Conservation (phyloP, 2,329 filamentous ascomycete species). For the Fusarium sp. region DNA sequence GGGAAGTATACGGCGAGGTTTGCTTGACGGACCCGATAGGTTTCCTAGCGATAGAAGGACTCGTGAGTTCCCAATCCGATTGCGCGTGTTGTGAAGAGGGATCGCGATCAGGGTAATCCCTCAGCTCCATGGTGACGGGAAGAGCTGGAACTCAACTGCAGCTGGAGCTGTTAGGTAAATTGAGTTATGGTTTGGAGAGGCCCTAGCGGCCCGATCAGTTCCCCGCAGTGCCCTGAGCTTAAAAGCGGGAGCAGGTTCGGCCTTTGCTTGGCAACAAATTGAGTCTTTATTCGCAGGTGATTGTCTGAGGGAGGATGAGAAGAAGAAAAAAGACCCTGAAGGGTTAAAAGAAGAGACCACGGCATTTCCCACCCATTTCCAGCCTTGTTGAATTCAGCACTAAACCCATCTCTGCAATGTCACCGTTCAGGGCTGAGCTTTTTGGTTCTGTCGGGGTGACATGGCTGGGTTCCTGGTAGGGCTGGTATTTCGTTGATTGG, state of each 20-base stretch:
- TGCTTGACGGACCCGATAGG: constrained; percentile 15
- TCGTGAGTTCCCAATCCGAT: constrained; percentile 31
- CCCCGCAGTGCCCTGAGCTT: constrained; percentile 33
- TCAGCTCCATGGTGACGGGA: constrained; percentile 34
- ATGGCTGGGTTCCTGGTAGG: constrained; percentile 30
- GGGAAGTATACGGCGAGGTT: constrained; percentile 19
- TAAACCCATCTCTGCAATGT: constrained; percentile 26
- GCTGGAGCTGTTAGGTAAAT: constrained; percentile 1
- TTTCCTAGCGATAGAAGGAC: constrained; percentile 35
- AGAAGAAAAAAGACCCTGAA: constrained; percentile 1
- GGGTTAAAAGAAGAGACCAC: constrained; percentile 9
- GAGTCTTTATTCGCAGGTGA: background rate
- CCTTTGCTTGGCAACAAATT: background rate
- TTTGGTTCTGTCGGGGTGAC: constrained; percentile 9
- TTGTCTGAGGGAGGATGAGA: background rate
- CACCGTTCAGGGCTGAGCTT: constrained; percentile 22
- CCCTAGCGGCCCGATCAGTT: constrained; percentile 35
- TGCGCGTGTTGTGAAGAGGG: constrained; percentile 20
- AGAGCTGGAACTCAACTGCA: background rate
- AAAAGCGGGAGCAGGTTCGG: background rate
- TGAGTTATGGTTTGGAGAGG: constrained; percentile 5
- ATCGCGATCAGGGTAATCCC: constrained; percentile 27
- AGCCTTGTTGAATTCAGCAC: constrained; percentile 31
- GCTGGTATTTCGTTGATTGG: constrained; percentile 34
- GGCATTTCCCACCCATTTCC: constrained; percentile 9